Evolutionary conservation across 2,329 filamentous ascomycete genomes (phyloP).

Genomic region (Pseudogymnoascus sp.): DNA sequence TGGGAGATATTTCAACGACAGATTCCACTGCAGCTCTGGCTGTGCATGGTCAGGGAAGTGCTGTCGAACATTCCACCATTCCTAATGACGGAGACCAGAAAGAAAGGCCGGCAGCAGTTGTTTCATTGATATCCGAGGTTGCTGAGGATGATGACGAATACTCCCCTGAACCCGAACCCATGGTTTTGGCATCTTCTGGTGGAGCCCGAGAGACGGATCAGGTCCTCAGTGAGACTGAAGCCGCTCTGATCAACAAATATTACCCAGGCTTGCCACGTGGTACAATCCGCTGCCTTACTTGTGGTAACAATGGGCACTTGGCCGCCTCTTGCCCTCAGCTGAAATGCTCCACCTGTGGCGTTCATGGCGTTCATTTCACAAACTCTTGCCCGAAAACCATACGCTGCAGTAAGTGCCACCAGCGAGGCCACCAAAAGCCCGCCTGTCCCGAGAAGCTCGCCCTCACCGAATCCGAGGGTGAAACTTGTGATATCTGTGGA

Average conservation of each 20-base stretch:
- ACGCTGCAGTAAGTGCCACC: conserved; percentile 52
- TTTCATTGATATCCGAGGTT: background rate
- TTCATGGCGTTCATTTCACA: conserved; percentile 36
- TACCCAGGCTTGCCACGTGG: conserved; percentile 1
- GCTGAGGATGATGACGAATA: background rate
- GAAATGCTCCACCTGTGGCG: conserved; percentile 42
- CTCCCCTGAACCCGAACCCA: conserved; percentile 1
- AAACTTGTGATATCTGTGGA: conserved; percentile 54
- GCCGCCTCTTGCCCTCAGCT: conserved; percentile 38
- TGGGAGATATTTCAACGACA: background rate
- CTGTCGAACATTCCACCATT: background rate
- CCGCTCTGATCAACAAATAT: background rate
- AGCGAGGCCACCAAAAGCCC: conserved; percentile 48
- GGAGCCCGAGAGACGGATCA: background rate
- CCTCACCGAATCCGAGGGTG: conserved; percentile 43
- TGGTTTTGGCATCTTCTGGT: background rate
- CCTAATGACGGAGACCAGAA: background rate
- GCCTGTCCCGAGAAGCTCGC: conserved; percentile 50
- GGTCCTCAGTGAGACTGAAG: background rate
- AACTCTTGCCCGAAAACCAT: conserved; percentile 43
- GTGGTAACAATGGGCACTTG: conserved; percentile 41
- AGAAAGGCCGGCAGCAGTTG: background rate
- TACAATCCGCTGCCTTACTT: conserved; percentile 40
- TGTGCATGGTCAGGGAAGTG: background rate
- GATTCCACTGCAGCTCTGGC: background rate